A percentile compares a stretch with the other conserved stretches of the same genome.
Conservation (phyloP, 306 rosid genomes). For the Begonia loranthoides region DNA sequence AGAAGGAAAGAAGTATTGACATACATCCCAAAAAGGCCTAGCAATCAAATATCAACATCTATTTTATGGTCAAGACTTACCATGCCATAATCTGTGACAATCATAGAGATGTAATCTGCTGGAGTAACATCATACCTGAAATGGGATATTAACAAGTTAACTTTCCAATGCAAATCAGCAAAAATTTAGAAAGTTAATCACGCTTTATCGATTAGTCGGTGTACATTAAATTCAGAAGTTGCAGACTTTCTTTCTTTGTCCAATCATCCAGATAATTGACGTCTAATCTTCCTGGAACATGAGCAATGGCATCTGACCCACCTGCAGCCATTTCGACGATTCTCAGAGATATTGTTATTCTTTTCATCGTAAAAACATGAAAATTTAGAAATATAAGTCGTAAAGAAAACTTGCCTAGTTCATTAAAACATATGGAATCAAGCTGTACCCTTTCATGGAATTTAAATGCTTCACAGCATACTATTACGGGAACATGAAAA, state of each 20-base stretch:
- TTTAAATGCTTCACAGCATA: constrained; percentile 88
- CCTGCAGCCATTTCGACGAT: constrained; percentile 36
- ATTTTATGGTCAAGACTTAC: constrained; percentile 24
- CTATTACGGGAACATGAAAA: constrained; percentile 64
- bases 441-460: constrained; percentile 96
- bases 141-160: not conserved
- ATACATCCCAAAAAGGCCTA: not conserved
- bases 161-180: too few species aligned
- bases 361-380: constrained; percentile 2
- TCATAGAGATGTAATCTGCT: constrained; percentile 65
- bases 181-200: not conserved
- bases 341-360: constrained; percentile 1
- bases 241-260: constrained; percentile 42
- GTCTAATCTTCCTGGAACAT: constrained; percentile 55
- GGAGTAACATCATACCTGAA: constrained; percentile 84
- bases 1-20: not conserved
- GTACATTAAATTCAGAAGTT: constrained; percentile 69
- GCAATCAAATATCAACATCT: not conserved
- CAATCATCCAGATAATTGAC: constrained; percentile 42
- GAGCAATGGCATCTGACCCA: constrained; percentile 49
- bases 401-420: constrained; percentile 43
- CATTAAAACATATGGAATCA: constrained; percentile 83
- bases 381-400: not conserved
- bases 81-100: constrained; percentile 88
- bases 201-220: not conserved